Conservation (phyloP, 345 rosid species). For the Populus deltoides region DNA sequence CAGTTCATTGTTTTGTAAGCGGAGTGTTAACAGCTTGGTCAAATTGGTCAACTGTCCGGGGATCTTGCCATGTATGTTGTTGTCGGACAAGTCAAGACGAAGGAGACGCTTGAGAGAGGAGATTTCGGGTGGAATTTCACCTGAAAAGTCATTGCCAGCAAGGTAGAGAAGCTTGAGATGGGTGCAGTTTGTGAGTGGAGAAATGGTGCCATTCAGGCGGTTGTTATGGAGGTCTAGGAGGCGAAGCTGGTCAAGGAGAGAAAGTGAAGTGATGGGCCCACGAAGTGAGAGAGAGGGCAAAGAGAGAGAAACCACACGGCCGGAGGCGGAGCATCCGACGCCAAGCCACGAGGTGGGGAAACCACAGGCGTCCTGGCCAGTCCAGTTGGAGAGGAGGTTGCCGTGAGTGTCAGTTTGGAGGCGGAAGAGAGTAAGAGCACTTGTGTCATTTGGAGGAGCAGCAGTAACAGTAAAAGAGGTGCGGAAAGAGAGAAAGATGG, state of each 20-base stretch:
- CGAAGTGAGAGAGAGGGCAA: slow-evolving; percentile 73
- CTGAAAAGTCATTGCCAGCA: slow-evolving; percentile 69
- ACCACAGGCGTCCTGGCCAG: slow-evolving; percentile 59
- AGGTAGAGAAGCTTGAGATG: slow-evolving; percentile 77
- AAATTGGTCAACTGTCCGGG: slow-evolving; percentile 50
- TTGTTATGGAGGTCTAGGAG: slow-evolving; percentile 80
- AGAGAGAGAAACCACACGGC: slow-evolving; percentile 51
- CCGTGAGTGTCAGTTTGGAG: slow-evolving; percentile 78
- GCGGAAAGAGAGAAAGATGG: neutral
- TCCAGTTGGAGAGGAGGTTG: slow-evolving; percentile 74
- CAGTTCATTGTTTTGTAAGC: slow-evolving; percentile 77
- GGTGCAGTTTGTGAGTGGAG: slow-evolving; percentile 57
- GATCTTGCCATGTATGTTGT: slow-evolving; percentile 70
- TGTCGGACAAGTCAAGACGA: slow-evolving; percentile 77
- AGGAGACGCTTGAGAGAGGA: slow-evolving; percentile 54
- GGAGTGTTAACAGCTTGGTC: slow-evolving; percentile 63
- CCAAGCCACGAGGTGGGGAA: slow-evolving; percentile 60
- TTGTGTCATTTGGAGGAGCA: slow-evolving; percentile 54
- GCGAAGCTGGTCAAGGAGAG: slow-evolving; percentile 74
- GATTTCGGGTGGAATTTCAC: slow-evolving; percentile 61
- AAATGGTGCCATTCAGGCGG: slow-evolving; percentile 72
- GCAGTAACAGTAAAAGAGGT: slow-evolving; percentile 4
- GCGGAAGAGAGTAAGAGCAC: slow-evolving; percentile 76
- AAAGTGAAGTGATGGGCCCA: slow-evolving; percentile 66
- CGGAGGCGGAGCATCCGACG: slow-evolving; percentile 59